Evolutionary conservation across 495 filamentous ascomycete genomes (phyloP).

Genomic region (Glarea lozoyensis): DNA sequence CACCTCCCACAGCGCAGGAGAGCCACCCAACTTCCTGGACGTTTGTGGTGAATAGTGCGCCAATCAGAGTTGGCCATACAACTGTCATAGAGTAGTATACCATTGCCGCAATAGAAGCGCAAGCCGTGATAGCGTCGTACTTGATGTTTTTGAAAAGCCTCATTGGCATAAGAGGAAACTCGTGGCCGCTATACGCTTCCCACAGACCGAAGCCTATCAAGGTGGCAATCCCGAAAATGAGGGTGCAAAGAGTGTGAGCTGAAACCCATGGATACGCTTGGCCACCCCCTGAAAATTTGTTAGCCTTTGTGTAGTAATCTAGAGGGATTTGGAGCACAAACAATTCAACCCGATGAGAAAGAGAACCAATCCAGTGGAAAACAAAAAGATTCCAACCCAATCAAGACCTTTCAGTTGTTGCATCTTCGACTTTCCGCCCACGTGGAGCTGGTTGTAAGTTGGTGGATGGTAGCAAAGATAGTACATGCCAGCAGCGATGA

Average conservation of each 20-base stretch:
- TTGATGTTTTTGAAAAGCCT: slow-evolving; percentile 26
- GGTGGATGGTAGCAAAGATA: slow-evolving; percentile 3
- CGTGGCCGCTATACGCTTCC: slow-evolving; percentile 3
- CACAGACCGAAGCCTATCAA: slow-evolving; percentile 34
- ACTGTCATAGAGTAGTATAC: slow-evolving; percentile 28
- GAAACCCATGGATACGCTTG: slow-evolving; percentile 38
- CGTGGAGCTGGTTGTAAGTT: slow-evolving; percentile 1
- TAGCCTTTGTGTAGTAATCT: background rate
- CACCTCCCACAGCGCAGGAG: slow-evolving; percentile 19
- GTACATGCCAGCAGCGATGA: background rate
- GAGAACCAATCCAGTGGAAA: background rate
- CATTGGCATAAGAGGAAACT: slow-evolving; percentile 21
- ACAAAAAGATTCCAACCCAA: slow-evolving; percentile 1
- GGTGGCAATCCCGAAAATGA: slow-evolving; percentile 32
- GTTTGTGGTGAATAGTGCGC: background rate
- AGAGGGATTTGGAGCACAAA: background rate
- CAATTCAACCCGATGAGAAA: background rate
- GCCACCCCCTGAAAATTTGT: slow-evolving; percentile 29
- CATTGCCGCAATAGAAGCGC: slow-evolving; percentile 19
- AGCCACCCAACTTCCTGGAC: background rate
- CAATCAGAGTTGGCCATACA: slow-evolving; percentile 7
- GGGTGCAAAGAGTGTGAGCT: slow-evolving; percentile 34
- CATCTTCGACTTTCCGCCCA: slow-evolving; percentile 3
- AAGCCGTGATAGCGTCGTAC: slow-evolving; percentile 18
- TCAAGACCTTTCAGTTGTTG: background rate